Evolutionary conservation across 306 rosid species (phyloP), one percentile per base, ranked within the genome.

Genomic region (Cicer judaicum): DNA sequence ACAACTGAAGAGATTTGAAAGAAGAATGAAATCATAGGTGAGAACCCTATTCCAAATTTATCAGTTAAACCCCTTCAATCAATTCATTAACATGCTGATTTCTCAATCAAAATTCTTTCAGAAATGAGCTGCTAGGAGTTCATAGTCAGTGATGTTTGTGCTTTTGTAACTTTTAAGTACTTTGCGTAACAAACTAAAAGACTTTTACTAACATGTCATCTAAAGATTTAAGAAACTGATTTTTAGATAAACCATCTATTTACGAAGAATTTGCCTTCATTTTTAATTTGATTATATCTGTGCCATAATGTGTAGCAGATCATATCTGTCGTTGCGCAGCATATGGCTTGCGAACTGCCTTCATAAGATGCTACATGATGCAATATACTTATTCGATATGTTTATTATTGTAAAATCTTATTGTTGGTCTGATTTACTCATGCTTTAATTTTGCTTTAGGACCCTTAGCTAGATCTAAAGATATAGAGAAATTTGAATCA

Each of bases 401-500:
- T 36, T 46, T 21, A 72, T 42, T 70, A 48, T 42, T 70, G 75
- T 64, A 50, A 64, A 70, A 49, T 19, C 68, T 50, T n/a, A 66
- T 46, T 74, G 8, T 41, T 24, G 62, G 46, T n/a, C 54, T 69
- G n/a, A 70, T 29, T 60, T 62, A 19, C 15, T 56, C 44, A 52
- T 69, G 16, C 70, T 73, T 72, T 53, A 62, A 61, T 67, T 79
- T 77, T 77, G 36, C 46, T 85, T 34, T 80, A 90, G 98, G 98
- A 71, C 89, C 90, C 75, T 73, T 87, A 68, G 85, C 92, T 70
- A 82, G 72, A 79, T 82, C 86, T 10, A 79, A 84, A 48, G 80
- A 80, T 52, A 16, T 82, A 40, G 72, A 77, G 81, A 90, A 80
- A 40, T 93, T 93, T 59, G 97, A 93, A 79, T 84, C 93, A 8